A percentile compares a stretch with the other conserved stretches of the same genome.
Evolutionary conservation across 75 land plant genomes (phyloP).

Genomic region (Gnetum montanum): DNA sequence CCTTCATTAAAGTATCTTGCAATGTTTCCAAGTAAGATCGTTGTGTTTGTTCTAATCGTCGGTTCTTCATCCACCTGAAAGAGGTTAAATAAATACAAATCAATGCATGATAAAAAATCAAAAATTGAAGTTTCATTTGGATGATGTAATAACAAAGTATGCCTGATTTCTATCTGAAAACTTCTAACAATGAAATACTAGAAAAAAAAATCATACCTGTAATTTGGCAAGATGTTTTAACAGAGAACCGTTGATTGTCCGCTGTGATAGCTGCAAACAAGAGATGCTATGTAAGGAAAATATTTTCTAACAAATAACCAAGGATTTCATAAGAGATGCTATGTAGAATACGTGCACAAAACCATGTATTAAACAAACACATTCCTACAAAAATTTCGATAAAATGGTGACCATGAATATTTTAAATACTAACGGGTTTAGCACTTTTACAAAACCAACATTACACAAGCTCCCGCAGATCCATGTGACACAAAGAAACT

Average conservation of each 20-base stretch:
- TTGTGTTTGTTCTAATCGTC: conserved; percentile 97
- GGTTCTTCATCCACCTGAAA: conserved; percentile 97
- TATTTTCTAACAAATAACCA: too few relatives aligned
- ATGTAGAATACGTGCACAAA: neutral
- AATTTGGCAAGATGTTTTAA: conserved; percentile 92
- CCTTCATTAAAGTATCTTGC: conserved; percentile 90
- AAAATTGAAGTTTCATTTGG: too few relatives aligned
- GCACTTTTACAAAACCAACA: too few relatives aligned
- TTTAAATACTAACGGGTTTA: too few relatives aligned
- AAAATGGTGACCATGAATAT: too few relatives aligned
- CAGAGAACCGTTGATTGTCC: conserved; percentile 76
- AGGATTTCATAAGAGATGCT: too few relatives aligned
- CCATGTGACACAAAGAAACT: too few relatives aligned
- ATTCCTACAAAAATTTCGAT: neutral
- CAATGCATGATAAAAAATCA: neutral
- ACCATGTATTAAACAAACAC: neutral
- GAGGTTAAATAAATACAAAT: neutral
- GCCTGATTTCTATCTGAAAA: too few relatives aligned
- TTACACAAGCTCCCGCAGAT: too few relatives aligned
- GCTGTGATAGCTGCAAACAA: conserved; percentile 81
- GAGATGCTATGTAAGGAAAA: too few relatives aligned
- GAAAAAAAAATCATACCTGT: conserved; percentile 51
- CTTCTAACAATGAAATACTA: too few relatives aligned
- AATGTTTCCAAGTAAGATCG: conserved; percentile 94
- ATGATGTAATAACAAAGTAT: too few relatives aligned